These are phyloP conservation scores for Aaosphaeria arxii DNA, from an alignment of 2,329 filamentous ascomycete genomes.

Conservation along the genomic window DNA sequence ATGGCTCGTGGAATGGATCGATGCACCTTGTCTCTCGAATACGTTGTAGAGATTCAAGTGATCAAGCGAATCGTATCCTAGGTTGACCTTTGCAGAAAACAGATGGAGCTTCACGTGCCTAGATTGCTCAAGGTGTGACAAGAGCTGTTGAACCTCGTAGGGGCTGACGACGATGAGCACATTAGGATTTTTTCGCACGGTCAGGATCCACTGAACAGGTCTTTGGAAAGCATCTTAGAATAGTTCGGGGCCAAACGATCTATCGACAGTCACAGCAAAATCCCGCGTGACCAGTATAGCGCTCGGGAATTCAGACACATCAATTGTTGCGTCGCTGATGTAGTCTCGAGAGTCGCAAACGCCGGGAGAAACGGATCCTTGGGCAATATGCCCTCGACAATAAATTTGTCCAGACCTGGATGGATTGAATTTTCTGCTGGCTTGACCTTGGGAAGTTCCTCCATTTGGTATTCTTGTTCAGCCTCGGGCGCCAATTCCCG, in stretches of 20 bases:
- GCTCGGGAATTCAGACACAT: slow-evolving; percentile 34
- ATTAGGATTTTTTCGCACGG: neutral
- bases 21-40: too few species aligned
- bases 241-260: slow-evolving; percentile 1
- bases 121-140: slow-evolving; percentile 38
- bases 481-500: slow-evolving; percentile 64
- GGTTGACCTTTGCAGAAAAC: slow-evolving; percentile 49
- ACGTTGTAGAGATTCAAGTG: slow-evolving; percentile 45
- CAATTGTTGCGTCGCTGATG: slow-evolving; percentile 36
- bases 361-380: slow-evolving; percentile 31
- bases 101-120: slow-evolving; percentile 46
- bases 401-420: too few species aligned
- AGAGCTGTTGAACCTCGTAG: slow-evolving; percentile 56
- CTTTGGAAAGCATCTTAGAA: slow-evolving; percentile 49
- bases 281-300: slow-evolving; percentile 51
- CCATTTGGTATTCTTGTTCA: slow-evolving; percentile 57
- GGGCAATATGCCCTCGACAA: too few species aligned
- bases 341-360: slow-evolving; percentile 40
- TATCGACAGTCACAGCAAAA: slow-evolving; percentile 48
- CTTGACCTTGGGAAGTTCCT: slow-evolving; percentile 35
- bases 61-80: slow-evolving; percentile 41
- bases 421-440: too few species aligned
- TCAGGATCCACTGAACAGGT: slow-evolving; percentile 52
- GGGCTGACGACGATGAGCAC: slow-evolving; percentile 60
- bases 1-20: too few species aligned